A percentile compares a stretch with the other conserved stretches of the same genome.
Evolutionary conservation across 495 filamentous ascomycete genomes (phyloP).

Genomic region (Penicillium bovifimosum): DNA sequence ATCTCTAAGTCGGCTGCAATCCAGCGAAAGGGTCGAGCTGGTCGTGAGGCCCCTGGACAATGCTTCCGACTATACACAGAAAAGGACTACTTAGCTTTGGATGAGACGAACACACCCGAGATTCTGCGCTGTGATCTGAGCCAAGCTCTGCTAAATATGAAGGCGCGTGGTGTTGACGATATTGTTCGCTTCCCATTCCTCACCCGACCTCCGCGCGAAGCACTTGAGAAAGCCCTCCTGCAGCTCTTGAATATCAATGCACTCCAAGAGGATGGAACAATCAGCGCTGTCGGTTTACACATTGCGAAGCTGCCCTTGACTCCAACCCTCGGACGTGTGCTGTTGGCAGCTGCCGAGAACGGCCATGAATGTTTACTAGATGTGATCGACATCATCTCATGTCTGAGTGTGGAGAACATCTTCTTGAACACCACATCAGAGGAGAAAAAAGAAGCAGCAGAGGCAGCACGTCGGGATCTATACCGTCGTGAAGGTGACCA

Average conservation of each 20-base stretch:
- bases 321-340: constrained; percentile 72
- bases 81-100: constrained; percentile 61
- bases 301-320: constrained; percentile 81
- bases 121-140: constrained; percentile 86
- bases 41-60: constrained; percentile 83
- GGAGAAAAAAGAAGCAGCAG: constrained; percentile 72
- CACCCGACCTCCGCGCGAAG: constrained; percentile 69
- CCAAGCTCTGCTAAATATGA: constrained; percentile 86
- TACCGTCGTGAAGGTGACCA: constrained; percentile 83
- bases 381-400: constrained; percentile 86
- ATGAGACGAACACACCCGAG: constrained; percentile 75
- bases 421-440: constrained; percentile 77
- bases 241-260: constrained; percentile 76
- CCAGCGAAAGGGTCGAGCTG: constrained; percentile 87
- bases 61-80: constrained; percentile 91
- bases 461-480: constrained; percentile 65
- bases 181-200: constrained; percentile 81
- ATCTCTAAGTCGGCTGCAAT: constrained; percentile 92
- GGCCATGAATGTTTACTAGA: constrained; percentile 69
- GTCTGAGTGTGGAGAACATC: constrained; percentile 81
- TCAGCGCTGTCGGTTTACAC: constrained; percentile 67
- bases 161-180: constrained; percentile 81
- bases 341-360: constrained; percentile 71
- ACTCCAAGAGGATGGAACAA: constrained; percentile 62
- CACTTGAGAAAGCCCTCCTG: constrained; percentile 76